Conservation (phyloP, 331 rosid genomes). For the Spiraea crenata region DNA sequence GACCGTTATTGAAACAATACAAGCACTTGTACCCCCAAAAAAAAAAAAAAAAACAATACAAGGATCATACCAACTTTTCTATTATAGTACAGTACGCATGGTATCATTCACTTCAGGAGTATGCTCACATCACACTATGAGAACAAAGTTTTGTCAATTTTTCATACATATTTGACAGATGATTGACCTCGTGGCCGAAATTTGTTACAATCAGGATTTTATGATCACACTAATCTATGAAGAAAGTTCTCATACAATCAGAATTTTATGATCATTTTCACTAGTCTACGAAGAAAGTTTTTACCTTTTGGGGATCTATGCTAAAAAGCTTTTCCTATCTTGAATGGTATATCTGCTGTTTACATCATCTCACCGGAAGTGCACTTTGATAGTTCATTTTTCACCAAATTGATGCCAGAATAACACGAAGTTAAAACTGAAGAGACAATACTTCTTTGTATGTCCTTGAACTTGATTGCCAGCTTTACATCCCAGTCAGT, state of each 20-base stretch:
- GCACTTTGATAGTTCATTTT: conserved; percentile 39
- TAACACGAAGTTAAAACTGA: conserved; percentile 57
- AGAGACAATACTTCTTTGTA: conserved; percentile 50
- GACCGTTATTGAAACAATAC: too few relatives aligned
- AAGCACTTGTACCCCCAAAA: too few relatives aligned
- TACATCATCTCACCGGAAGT: conserved; percentile 44
- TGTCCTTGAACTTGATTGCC: conserved; percentile 52
- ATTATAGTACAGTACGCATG: too few relatives aligned
- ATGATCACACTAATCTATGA: too few relatives aligned
- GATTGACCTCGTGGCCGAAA: conserved; percentile 7
- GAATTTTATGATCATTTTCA: too few relatives aligned
- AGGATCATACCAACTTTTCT: too few relatives aligned
- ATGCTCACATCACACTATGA: conserved; percentile 10
- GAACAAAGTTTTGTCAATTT: conserved; percentile 24
- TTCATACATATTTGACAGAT: conserved; percentile 14
- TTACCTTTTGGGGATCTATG: not conserved
- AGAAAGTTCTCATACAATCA: too few relatives aligned
- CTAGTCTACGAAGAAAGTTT: too few relatives aligned
- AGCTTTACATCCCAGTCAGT: conserved; percentile 58
- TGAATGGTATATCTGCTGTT: not conserved
- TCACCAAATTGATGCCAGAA: conserved; percentile 34
- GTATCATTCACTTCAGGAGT: too few relatives aligned
- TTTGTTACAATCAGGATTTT: not conserved
- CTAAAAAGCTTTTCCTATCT: not conserved
- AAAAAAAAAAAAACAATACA: too few relatives aligned